These are phyloP conservation scores for Mesotaenium endlicherianum DNA, from an alignment of 139 green algal species.

Conservation along the genomic window DNA sequence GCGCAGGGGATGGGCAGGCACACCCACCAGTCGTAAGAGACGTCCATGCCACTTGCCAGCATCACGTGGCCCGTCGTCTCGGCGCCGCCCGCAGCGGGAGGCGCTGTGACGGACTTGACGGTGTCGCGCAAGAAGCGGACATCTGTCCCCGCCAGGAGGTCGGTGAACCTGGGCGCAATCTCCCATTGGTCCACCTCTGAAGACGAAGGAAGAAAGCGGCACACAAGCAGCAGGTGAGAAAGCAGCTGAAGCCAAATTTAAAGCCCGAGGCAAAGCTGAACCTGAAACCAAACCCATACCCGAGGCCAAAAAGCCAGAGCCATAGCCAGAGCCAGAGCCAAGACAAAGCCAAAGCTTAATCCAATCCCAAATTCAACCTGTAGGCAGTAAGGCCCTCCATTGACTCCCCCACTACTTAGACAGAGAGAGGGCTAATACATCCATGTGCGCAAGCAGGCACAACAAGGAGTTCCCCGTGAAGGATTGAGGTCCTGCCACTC, in stretches of 20 bases:
- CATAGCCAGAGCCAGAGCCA: background rate
- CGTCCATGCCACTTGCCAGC: constrained; percentile 42
- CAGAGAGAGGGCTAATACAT: background rate
- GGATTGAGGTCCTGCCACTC: too few species aligned
- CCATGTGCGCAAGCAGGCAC: too few species aligned
- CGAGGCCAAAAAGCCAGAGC: background rate
- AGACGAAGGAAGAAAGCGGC: constrained; percentile 14
- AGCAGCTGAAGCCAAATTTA: constrained; percentile 2
- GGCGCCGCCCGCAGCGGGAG: background rate
- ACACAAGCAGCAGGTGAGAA: background rate
- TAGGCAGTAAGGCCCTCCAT: background rate
- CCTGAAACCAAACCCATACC: background rate
- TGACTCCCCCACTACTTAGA: background rate
- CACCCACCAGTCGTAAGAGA: constrained; percentile 56
- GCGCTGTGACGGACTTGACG: constrained; percentile 48
- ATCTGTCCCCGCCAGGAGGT: constrained; percentile 82
- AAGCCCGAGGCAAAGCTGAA: background rate
- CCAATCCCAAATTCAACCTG: background rate
- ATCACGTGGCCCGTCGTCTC: constrained; percentile 23
- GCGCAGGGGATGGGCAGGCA: background rate
- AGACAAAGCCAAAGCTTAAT: too few species aligned
- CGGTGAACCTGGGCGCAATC: constrained; percentile 80
- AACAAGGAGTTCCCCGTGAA: too few species aligned
- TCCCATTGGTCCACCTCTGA: constrained; percentile 68
- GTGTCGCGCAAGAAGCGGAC: constrained; percentile 78